phyloP scores from a whole-genome alignment of 345 rosid genomes.

The Carallia brachiata region DNA sequence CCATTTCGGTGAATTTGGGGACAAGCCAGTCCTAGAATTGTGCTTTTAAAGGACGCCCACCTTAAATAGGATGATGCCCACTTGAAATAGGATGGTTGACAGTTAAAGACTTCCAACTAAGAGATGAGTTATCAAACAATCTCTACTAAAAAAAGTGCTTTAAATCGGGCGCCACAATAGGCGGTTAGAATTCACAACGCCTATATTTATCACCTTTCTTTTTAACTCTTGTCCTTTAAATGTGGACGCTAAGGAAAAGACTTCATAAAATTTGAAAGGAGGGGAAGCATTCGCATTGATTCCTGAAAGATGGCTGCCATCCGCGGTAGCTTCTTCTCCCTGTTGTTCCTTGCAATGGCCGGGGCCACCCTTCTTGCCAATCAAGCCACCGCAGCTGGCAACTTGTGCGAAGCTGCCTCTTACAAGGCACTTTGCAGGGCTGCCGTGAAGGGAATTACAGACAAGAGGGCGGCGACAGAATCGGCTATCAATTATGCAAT shows the following conservation, averaged over 20 bases:
- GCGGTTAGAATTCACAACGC: no score
- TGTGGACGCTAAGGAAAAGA: no score
- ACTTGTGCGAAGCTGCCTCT: not conserved
- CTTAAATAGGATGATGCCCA: no score
- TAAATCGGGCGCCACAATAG: no score
- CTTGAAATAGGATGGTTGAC: no score
- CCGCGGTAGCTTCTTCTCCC: not conserved
- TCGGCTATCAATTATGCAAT: not conserved
- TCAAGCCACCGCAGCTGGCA: not conserved
- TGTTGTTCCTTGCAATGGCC: conserved; percentile 1
- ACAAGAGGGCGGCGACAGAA: not conserved
- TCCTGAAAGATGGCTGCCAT: not conserved
- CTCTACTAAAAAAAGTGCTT: no score
- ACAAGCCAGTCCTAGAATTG: not conserved
- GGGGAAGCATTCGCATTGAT: not conserved
- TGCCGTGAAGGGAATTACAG: not conserved
- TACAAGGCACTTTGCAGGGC: not conserved
- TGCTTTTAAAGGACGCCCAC: no score
- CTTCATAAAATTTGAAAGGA: no score
- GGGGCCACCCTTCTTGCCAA: not conserved
- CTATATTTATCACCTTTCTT: no score
- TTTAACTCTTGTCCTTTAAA: no score
- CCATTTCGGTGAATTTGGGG: not conserved
- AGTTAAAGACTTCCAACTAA: no score
- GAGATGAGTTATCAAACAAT: no score